Conservation (phyloP, 495 filamentous ascomycete genomes). For the Podospora appendiculata region DNA sequence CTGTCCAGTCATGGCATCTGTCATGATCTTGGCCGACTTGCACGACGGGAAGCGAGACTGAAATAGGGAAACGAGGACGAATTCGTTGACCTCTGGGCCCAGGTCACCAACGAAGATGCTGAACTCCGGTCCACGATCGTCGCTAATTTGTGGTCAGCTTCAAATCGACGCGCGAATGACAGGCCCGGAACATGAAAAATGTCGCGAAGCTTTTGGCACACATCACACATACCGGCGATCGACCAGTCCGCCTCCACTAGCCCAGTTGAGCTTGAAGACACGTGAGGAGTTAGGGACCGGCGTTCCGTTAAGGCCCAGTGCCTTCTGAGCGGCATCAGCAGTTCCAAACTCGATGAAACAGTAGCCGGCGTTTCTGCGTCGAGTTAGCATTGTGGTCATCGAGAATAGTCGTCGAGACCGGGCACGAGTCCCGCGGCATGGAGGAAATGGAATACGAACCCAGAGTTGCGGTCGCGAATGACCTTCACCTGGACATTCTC, state of each 20-base stretch:
- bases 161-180: too few relatives aligned
- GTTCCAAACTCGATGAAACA: conserved; percentile 94
- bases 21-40: conserved; percentile 99
- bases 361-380: conserved; percentile 84
- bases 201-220: not conserved
- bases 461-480: conserved; percentile 98
- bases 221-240: conserved; percentile 66
- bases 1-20: conserved; percentile 94
- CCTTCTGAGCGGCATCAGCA: conserved; percentile 82
- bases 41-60: conserved; percentile 92
- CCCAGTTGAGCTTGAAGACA: conserved; percentile 99
- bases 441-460: conserved; percentile 32
- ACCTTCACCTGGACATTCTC: conserved; percentile 98
- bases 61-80: conserved; percentile 93
- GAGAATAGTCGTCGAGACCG: too few relatives aligned
- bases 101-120: conserved; percentile 98
- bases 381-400: not conserved
- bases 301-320: conserved; percentile 78
- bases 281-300: conserved; percentile 91
- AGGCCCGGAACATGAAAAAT: too few relatives aligned
- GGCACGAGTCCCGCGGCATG: too few relatives aligned
- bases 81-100: conserved; percentile 97
- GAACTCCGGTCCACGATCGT: conserved; percentile 92
- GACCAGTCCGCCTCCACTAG: conserved; percentile 89
- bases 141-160: conserved; percentile 37